Conservation (phyloP, 179 eudicot species). For the Sideroxylon spinosum region DNA sequence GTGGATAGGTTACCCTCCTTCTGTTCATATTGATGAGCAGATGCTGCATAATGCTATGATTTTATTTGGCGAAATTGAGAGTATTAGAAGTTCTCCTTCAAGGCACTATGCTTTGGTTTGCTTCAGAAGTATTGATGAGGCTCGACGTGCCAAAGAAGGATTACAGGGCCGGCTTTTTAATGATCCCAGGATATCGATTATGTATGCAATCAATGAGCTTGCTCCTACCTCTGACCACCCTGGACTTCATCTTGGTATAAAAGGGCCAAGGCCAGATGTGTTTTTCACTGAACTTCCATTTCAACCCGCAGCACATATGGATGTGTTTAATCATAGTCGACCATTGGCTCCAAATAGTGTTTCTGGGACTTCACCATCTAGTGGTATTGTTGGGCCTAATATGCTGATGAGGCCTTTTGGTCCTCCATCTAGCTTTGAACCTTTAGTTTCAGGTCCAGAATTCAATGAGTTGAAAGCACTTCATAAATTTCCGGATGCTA, state of each 20-base stretch:
- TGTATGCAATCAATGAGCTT: conserved; percentile 45
- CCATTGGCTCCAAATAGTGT: conserved; percentile 35
- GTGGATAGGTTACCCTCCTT: conserved; percentile 36
- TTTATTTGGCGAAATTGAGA: conserved; percentile 53
- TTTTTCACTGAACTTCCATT: conserved; percentile 40
- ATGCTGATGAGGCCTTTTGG: conserved; percentile 49
- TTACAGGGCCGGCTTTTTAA: conserved; percentile 48
- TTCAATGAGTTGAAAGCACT: conserved; percentile 33
- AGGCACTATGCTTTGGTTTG: conserved; percentile 36
- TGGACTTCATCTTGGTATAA: conserved; percentile 36
- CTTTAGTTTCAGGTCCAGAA: conserved; percentile 42
- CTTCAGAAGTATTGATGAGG: conserved; percentile 51
- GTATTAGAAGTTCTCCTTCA: conserved; percentile 31
- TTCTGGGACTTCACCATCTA: conserved; percentile 35
- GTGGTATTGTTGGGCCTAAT: conserved; percentile 50
- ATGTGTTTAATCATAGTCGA: conserved; percentile 37
- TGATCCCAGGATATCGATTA: conserved; percentile 42
- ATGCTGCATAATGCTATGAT: conserved; percentile 55
- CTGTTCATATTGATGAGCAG: conserved; percentile 40
- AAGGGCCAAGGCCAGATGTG: conserved; percentile 55
- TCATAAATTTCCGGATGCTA: conserved; percentile 35
- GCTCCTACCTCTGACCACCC: conserved; percentile 45
- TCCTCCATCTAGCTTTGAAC: conserved; percentile 52
- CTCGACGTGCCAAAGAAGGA: conserved; percentile 51
- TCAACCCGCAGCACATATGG: conserved; percentile 36